These are phyloP conservation scores for Coleophoma cylindrospora DNA, from an alignment of 2,329 filamentous ascomycete genomes.

Conservation along the genomic window DNA sequence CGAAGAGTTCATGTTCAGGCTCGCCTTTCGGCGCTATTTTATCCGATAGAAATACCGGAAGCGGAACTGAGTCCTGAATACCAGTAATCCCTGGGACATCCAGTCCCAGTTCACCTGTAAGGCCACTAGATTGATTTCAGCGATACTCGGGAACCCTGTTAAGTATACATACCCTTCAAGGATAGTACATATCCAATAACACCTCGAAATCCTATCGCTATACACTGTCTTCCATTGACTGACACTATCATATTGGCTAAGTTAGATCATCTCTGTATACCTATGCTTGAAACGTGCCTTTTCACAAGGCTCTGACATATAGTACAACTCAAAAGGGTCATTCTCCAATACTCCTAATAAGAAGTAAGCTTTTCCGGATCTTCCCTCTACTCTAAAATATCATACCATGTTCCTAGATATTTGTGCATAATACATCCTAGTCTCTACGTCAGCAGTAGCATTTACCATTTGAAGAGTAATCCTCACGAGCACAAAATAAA, in stretches of 20 bases:
- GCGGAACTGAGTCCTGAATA: neutral
- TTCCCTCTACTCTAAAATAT: no score
- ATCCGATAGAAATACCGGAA: neutral
- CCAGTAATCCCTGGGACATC: neutral
- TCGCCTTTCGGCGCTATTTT: neutral
- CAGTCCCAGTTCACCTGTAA: constrained; percentile 1
- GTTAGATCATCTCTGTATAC: no score
- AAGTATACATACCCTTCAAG: neutral
- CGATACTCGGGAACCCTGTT: no score
- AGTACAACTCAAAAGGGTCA: neutral
- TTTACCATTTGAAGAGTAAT: neutral
- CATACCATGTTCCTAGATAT: constrained; percentile 1
- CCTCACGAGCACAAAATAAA: constrained; percentile 1
- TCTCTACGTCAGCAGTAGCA: no score
- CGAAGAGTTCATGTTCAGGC: neutral
- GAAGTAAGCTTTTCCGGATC: neutral
- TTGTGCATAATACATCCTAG: constrained; percentile 1
- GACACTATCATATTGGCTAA: neutral
- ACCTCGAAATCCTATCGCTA: neutral
- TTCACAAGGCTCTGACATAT: neutral
- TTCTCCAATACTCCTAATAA: neutral
- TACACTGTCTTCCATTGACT: neutral
- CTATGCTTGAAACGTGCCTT: neutral
- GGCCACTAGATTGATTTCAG: neutral
- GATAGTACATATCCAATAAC: constrained; percentile 1